Percentiles rank a stretch among this genome's conserved stretches.
phyloP scores from a whole-genome alignment of 2,329 filamentous ascomycete species.

The Clonostachys byssicola region DNA sequence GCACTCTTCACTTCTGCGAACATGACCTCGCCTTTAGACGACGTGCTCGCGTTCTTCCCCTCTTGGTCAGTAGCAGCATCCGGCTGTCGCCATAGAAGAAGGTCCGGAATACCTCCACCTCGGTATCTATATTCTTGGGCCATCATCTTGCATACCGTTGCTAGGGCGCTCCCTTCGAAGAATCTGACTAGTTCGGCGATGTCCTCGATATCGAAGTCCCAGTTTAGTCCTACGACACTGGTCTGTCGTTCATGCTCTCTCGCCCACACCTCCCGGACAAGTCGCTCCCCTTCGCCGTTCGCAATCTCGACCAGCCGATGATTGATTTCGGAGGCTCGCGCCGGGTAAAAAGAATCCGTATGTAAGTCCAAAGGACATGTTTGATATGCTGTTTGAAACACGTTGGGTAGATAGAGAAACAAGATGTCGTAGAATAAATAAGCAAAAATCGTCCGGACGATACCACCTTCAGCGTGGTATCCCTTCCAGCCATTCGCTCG shows the following conservation, averaged over 20 bases:
- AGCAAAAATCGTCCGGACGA: conserved; percentile 84
- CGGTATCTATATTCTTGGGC: conserved; percentile 89
- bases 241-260: conserved; percentile 67
- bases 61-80: conserved; percentile 8
- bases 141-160: conserved; percentile 85
- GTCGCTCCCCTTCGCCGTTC: conserved; percentile 68
- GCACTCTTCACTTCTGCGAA: conserved; percentile 78
- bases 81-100: conserved; percentile 74
- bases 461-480: conserved; percentile 88
- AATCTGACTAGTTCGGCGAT: conserved; percentile 73
- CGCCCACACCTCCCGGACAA: conserved; percentile 67
- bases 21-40: conserved; percentile 57
- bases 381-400: conserved; percentile 95
- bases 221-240: conserved; percentile 87
- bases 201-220: conserved; percentile 79
- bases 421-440: conserved; percentile 92
- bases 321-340: conserved; percentile 86
- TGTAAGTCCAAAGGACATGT: conserved; percentile 90
- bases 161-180: conserved; percentile 77
- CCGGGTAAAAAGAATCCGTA: conserved; percentile 87
- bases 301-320: conserved; percentile 79
- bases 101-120: conserved; percentile 84
- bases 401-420: conserved; percentile 90
- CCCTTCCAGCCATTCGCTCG: conserved; percentile 85
- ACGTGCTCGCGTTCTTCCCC: conserved; percentile 11